Percentiles rank a stretch among this genome's conserved stretches.
Conservation (phyloP, 2,329 filamentous ascomycete genomes). For the Trichoderma sp. region DNA sequence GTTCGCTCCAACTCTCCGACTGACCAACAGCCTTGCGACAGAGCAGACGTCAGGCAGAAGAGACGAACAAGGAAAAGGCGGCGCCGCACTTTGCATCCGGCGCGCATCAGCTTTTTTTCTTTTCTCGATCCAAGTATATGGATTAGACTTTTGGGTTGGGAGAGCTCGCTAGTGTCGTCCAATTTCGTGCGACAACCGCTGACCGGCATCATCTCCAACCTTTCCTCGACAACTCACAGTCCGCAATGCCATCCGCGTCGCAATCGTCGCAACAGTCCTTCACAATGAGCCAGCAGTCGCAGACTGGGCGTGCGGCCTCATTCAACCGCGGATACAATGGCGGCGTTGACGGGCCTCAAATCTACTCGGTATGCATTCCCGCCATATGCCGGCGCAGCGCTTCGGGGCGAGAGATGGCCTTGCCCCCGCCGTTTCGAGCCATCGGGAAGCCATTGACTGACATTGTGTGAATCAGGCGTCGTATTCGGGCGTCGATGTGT, state of each 20-base stretch:
- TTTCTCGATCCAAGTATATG: neutral
- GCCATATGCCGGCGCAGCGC: neutral
- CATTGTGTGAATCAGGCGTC: constrained; percentile 56
- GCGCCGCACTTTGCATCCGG: neutral
- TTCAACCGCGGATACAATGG: constrained; percentile 36
- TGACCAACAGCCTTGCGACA: neutral
- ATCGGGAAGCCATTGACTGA: constrained; percentile 24
- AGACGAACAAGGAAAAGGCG: neutral
- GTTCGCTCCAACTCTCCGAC: neutral
- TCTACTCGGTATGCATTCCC: constrained; percentile 55
- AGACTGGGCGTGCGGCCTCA: constrained; percentile 38
- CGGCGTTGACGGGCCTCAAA: constrained; percentile 48
- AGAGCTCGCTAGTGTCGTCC: constrained; percentile 2
- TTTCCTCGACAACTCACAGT: neutral
- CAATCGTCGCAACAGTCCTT: constrained; percentile 57
- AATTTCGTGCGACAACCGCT: constrained; percentile 15
- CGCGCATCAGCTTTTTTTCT: neutral
- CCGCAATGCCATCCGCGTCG: constrained; percentile 42
- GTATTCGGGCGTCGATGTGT: constrained; percentile 93
- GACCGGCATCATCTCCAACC: neutral
- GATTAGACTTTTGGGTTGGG: constrained; percentile 2
- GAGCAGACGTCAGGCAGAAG: neutral
- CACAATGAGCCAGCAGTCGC: constrained; percentile 54
- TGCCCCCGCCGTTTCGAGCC: constrained; percentile 17
- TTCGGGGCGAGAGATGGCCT: constrained; percentile 15